Conservation (phyloP, 305 asterid genomes). For the Fraxinus velutina region DNA sequence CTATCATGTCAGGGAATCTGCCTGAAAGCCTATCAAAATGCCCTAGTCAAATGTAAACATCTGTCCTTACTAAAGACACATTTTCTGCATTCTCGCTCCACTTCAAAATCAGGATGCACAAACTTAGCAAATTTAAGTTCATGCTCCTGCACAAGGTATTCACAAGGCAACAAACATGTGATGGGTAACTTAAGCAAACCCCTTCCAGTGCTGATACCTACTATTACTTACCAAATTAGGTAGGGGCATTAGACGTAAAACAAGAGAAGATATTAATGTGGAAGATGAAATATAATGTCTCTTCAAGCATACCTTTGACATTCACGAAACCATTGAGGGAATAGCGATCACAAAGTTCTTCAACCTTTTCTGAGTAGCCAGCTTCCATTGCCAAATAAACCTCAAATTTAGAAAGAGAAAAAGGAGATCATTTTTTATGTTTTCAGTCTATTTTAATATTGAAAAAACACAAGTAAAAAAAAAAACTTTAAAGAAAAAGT, state of each 20-base stretch:
- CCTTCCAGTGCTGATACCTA: neutral
- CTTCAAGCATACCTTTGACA: conserved; percentile 54
- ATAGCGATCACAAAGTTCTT: conserved; percentile 81
- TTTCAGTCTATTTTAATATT: conserved; percentile 8
- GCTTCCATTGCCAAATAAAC: conserved; percentile 98
- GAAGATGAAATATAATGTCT: neutral
- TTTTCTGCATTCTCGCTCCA: neutral
- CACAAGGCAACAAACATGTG: neutral
- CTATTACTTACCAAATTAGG: neutral
- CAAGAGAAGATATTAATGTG: neutral
- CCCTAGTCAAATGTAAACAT: neutral
- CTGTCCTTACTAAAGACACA: neutral
- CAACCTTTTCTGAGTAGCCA: conserved; percentile 86
- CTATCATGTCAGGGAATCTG: neutral
- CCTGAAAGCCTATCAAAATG: neutral
- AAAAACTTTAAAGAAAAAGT: conserved; percentile 7
- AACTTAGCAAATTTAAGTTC: neutral
- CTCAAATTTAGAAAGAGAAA: conserved; percentile 36
- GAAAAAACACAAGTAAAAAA: neutral
- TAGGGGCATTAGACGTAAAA: neutral
- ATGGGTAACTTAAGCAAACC: neutral
- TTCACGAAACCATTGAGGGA: conserved; percentile 69
- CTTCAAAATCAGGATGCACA: neutral
- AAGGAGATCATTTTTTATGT: neutral
- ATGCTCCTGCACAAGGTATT: neutral